Evolutionary conservation across 768 basidiomycete genomes (phyloP).

Genomic region (Lactifluus echinatus): DNA sequence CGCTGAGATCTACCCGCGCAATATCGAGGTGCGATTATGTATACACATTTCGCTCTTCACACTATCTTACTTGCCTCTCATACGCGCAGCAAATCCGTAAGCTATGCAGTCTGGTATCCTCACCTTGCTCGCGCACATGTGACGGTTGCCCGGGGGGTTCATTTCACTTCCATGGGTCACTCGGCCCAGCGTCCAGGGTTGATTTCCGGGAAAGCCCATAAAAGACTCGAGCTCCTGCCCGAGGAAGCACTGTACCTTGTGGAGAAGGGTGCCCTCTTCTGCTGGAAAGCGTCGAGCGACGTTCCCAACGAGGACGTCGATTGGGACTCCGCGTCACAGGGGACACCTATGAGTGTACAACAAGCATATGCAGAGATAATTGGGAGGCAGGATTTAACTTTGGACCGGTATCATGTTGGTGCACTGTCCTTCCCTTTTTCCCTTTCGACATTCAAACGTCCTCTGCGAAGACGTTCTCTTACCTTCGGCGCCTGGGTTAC

Average conservation of each 20-base stretch:
- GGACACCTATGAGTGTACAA: slow-evolving; percentile 82
- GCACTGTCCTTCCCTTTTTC: neutral
- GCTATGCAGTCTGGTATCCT: slow-evolving; percentile 77
- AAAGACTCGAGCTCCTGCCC: slow-evolving; percentile 77
- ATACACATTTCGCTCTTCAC: neutral
- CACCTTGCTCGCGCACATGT: slow-evolving; percentile 55
- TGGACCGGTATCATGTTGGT: slow-evolving; percentile 83
- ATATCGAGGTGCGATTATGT: slow-evolving; percentile 58
- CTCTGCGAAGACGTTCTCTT: slow-evolving; percentile 70
- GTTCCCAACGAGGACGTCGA: slow-evolving; percentile 29
- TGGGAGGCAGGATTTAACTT: slow-evolving; percentile 61
- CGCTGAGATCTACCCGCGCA: slow-evolving; percentile 62
- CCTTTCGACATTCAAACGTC: neutral
- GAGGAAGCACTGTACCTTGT: slow-evolving; percentile 94
- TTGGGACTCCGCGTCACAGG: slow-evolving; percentile 32
- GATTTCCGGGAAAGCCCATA: slow-evolving; percentile 40
- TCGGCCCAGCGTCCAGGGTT: slow-evolving; percentile 46
- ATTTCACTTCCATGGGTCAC: slow-evolving; percentile 76
- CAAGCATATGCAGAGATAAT: slow-evolving; percentile 86
- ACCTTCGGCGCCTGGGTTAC: slow-evolving; percentile 89
- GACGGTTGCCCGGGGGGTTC: slow-evolving; percentile 68
- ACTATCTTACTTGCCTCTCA: neutral
- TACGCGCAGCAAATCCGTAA: slow-evolving; percentile 58
- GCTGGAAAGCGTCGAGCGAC: slow-evolving; percentile 51
- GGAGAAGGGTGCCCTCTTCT: slow-evolving; percentile 82